A percentile compares a stretch with the other conserved stretches of the same genome.
phyloP scores from a whole-genome alignment of 129 eudicot species.

The Flaveria bidentis region DNA sequence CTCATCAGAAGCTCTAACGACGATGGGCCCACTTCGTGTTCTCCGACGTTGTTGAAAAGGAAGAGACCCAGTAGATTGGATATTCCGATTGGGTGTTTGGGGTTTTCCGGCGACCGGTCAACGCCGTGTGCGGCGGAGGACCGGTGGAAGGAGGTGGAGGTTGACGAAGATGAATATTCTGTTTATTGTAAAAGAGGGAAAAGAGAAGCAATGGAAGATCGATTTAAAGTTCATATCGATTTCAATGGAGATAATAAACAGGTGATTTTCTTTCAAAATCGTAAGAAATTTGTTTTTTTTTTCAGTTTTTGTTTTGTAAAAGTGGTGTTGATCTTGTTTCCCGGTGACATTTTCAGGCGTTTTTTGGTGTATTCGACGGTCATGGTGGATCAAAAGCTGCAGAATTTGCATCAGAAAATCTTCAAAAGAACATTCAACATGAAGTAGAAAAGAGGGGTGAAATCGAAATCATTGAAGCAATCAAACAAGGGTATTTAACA shows the following conservation, averaged over 20 bases:
- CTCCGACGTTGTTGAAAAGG: constrained; percentile 58
- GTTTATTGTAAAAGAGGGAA: constrained; percentile 84
- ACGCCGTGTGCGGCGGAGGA: constrained; percentile 26
- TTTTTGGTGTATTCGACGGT: constrained; percentile 92
- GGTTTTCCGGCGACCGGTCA: constrained; percentile 27
- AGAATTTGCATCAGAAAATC: constrained; percentile 66
- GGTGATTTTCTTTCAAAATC: constrained; percentile 33
- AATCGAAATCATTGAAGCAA: constrained; percentile 48
- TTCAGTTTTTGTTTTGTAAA: background rate
- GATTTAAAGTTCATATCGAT: constrained; percentile 55
- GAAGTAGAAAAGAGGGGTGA: constrained; percentile 48
- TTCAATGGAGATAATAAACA: constrained; percentile 60
- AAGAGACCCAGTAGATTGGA: constrained; percentile 81
- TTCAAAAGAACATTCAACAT: constrained; percentile 51
- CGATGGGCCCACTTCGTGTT: background rate
- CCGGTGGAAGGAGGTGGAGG: constrained; percentile 48
- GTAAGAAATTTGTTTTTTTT: background rate
- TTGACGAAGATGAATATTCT: constrained; percentile 72
- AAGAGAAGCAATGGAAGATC: constrained; percentile 83
- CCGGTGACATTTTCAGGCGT: constrained; percentile 49
- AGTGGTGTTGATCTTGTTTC: constrained; percentile 17
- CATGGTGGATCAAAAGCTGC: constrained; percentile 98
- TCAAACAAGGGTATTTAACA: constrained; percentile 60
- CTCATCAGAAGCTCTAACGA: constrained; percentile 15
- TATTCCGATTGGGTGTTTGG: constrained; percentile 55